Percentiles rank a stretch among this genome's conserved stretches.
phyloP scores from a whole-genome alignment of 2,329 filamentous ascomycete species.

The Lachnellula hyalina region DNA sequence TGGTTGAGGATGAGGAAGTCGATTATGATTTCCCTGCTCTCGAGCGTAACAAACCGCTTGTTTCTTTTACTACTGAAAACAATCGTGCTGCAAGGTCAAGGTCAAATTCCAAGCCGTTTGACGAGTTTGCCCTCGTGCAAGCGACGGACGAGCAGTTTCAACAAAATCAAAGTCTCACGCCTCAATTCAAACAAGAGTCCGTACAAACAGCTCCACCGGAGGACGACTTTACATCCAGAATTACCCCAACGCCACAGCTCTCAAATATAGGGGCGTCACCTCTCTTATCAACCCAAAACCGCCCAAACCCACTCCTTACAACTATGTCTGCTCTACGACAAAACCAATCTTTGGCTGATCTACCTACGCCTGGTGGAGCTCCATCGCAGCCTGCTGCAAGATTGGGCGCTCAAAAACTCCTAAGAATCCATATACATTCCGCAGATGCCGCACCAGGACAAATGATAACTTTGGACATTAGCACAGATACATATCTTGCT shows the following conservation, averaged over 20 bases:
- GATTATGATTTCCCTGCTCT: slow-evolving; percentile 81
- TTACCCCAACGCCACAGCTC: slow-evolving; percentile 21
- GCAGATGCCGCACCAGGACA: slow-evolving; percentile 67
- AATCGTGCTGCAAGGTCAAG: slow-evolving; percentile 57
- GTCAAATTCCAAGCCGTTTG: slow-evolving; percentile 70
- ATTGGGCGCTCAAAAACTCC: slow-evolving; percentile 59
- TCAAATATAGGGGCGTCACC: slow-evolving; percentile 27
- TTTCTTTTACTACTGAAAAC: slow-evolving; percentile 76
- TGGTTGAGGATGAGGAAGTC: slow-evolving; percentile 80
- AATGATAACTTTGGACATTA: slow-evolving; percentile 68
- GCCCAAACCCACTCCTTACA: slow-evolving; percentile 55
- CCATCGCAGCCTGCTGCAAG: slow-evolving; percentile 33
- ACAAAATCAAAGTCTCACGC: slow-evolving; percentile 64
- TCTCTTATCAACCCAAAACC: slow-evolving; percentile 26
- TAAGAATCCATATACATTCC: slow-evolving; percentile 67
- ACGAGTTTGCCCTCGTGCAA: slow-evolving; percentile 75
- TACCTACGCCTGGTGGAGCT: slow-evolving; percentile 40
- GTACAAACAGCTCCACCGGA: slow-evolving; percentile 34
- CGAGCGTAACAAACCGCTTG: slow-evolving; percentile 67
- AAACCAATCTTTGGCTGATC: slow-evolving; percentile 50
- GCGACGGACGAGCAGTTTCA: slow-evolving; percentile 63
- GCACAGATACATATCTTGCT: slow-evolving; percentile 76
- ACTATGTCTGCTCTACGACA: slow-evolving; percentile 49
- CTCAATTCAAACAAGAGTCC: slow-evolving; percentile 56
- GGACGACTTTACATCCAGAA: slow-evolving; percentile 38